Percentiles rank a stretch among this genome's conserved stretches.
These are phyloP conservation scores for Solanum hybrid DNA, from an alignment of 305 asterid species.

Conservation along the genomic window DNA sequence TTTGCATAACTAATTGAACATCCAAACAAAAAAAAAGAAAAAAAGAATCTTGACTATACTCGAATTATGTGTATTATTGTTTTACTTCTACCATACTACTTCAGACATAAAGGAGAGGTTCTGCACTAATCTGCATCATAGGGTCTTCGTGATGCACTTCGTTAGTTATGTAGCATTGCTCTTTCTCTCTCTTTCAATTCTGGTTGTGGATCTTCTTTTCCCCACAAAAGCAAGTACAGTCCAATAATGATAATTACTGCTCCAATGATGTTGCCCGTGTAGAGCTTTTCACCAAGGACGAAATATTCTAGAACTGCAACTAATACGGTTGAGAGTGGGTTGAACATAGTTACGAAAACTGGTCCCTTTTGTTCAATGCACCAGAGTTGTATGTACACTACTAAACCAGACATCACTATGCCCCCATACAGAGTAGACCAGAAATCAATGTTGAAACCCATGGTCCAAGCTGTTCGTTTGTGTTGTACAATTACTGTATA, in stretches of 20 bases:
- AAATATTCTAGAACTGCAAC: no score
- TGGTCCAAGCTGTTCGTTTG: no score
- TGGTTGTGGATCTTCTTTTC: conserved; percentile 42
- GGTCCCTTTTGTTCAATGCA: no score
- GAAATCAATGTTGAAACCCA: no score
- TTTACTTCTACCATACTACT: not conserved
- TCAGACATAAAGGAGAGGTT: conserved; percentile 6
- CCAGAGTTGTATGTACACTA: no score
- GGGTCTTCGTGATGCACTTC: conserved; percentile 16
- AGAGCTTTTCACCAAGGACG: no score
- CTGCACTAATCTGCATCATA: conserved; percentile 12
- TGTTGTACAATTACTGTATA: no score
- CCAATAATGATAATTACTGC: conserved; percentile 48
- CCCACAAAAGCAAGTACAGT: conserved; percentile 65
- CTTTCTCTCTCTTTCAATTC: conserved; percentile 14
- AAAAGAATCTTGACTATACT: not conserved
- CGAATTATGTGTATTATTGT: not conserved
- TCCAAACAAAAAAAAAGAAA: not conserved
- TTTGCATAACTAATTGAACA: not conserved
- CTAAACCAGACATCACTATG: no score
- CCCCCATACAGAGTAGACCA: no score
- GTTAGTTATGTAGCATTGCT: not conserved
- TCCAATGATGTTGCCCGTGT: conserved; percentile 35
- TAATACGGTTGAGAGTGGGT: no score
- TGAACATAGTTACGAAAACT: no score